Evolutionary conservation across 805 yeast genomes (phyloP), one percentile per base, ranked within the genome.

Genomic region (Candida jianshihensis): DNA sequence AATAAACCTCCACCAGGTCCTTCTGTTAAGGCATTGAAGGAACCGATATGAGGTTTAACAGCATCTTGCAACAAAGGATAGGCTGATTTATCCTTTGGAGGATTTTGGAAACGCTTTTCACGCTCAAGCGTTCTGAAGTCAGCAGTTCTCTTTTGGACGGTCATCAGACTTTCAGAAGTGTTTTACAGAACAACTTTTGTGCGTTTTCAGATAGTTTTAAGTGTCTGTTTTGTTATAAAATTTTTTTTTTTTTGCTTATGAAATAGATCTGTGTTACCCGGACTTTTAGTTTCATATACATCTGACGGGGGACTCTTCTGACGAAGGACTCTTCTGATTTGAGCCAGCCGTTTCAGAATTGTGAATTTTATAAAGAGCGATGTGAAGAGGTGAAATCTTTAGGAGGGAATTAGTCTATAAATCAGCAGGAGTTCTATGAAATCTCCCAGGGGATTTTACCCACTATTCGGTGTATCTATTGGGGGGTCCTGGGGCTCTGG

Each of bases 1-100:
- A 92, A 68, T 19, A 92, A 60, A 6, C 96, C 96, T 32, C 90
- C 95, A 30, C 70, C 78, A 18, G 84, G 77, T 30, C 95, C 96
- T 40, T 85, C 95, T 18, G 95, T 84, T 39, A 92, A 68, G 5
- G 97, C 97, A 68, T 92, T 83, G 70, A 92, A 92, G 2, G 97
- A 90, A 8, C 95, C 97, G 38, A 92, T 75, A 59, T 92, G 98
- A 5, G 98, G 98, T 39, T 78, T 77, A 28, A 92, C 92, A 13
- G 98, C 97, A 44, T 87, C 95, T 40, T 74, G 73, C 26, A 92
- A 70, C 28, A 88, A 63, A 13, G 96, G 96, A 52, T 66, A 90
- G 7, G 85, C 85, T 21, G 86, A 70, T 57, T 82, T 74, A 53
- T 85, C 95, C 62, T 76, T 80, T 35, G 97, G 95, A 32, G 98